Percentiles rank a stretch among this genome's conserved stretches.
Conservation (phyloP, 345 rosid species). For the Gossypium sturtianum region DNA sequence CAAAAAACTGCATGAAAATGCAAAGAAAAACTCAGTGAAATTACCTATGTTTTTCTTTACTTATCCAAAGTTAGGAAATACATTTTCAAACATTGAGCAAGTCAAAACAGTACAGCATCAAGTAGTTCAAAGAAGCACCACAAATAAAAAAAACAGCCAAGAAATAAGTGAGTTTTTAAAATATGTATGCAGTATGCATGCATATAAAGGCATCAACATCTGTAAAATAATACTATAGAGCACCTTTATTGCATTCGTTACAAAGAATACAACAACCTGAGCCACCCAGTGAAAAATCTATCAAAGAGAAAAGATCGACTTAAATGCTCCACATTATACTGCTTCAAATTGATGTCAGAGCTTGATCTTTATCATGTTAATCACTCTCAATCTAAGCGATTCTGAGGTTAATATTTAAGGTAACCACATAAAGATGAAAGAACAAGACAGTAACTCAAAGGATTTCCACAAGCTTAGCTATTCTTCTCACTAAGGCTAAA, state of each 20-base stretch:
- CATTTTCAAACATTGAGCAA: neutral
- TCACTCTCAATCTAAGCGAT: neutral
- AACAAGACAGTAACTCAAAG: neutral
- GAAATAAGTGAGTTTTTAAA: neutral
- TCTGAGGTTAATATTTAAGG: neutral
- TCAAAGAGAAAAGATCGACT: neutral
- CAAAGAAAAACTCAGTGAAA: conserved; percentile 16
- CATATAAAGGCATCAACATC: neutral
- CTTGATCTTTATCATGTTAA: neutral
- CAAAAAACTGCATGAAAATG: conserved; percentile 64
- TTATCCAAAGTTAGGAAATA: neutral
- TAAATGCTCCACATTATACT: neutral
- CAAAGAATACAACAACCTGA: neutral
- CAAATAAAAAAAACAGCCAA: neutral
- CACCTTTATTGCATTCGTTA: neutral
- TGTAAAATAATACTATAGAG: neutral
- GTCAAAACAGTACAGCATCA: neutral
- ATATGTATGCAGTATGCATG: neutral
- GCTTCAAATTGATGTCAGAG: neutral
- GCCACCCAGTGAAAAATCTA: neutral
- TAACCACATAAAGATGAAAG: neutral
- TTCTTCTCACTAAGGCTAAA: neutral
- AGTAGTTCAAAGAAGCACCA: neutral
- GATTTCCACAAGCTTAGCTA: neutral
- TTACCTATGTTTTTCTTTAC: neutral